Percentiles rank a stretch among this genome's conserved stretches.
phyloP scores from a whole-genome alignment of 2,329 filamentous ascomycete species.

The Mycosphaerella sp. region DNA sequence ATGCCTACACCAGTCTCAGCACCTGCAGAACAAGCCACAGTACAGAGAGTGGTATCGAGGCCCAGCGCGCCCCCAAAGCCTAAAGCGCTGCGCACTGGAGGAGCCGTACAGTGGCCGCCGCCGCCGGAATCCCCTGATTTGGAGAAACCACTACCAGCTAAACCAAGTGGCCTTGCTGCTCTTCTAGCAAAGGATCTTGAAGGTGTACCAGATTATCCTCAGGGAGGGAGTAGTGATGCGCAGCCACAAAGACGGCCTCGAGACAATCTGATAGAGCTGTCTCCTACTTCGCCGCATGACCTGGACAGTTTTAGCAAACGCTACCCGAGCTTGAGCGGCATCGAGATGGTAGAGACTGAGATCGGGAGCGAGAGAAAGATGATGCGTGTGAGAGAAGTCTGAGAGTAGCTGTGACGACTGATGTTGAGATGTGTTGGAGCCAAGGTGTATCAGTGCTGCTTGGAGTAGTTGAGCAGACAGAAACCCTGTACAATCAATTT shows the following conservation, averaged over 20 bases:
- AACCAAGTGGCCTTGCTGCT: conserved; percentile 30
- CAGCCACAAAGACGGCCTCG: background rate
- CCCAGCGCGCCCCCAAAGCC: conserved; percentile 57
- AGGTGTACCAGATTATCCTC: conserved; percentile 34
- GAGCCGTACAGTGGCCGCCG: conserved; percentile 19
- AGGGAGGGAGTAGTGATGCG: conserved; percentile 11
- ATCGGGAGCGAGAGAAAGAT: conserved; percentile 18
- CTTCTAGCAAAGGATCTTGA: conserved; percentile 35
- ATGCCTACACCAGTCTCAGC: conserved; percentile 6
- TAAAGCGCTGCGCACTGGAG: conserved; percentile 50
- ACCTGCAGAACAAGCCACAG: conserved; percentile 5
- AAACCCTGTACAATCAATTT: background rate
- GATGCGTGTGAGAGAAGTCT: conserved; percentile 16
- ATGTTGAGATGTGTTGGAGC: no score
- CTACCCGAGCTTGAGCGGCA: conserved; percentile 75
- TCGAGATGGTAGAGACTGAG: conserved; percentile 71
- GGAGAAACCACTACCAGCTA: conserved; percentile 3
- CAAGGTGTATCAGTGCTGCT: no score
- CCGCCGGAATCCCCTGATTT: conserved; percentile 14
- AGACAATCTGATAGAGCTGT: conserved; percentile 11
- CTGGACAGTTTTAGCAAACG: conserved; percentile 63
- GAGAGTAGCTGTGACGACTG: background rate
- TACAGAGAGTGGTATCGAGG: conserved; percentile 33
- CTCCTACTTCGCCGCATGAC: conserved; percentile 11
- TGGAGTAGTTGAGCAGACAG: no score